phyloP scores from a whole-genome alignment of 768 basidiomycete species.

The Tricholoma flavovirens region DNA sequence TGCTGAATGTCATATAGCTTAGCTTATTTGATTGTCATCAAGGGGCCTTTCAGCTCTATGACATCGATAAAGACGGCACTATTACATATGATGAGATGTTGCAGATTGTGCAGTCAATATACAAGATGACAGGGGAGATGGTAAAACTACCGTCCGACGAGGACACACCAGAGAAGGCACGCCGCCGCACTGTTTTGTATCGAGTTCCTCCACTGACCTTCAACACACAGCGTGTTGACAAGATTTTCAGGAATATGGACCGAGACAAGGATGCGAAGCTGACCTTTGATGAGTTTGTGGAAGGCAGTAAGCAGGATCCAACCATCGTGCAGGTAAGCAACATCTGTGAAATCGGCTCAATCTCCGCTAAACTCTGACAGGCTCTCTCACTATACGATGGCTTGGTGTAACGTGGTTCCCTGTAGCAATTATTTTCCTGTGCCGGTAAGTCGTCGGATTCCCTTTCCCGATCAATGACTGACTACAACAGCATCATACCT shows the following conservation, averaged over 20 bases:
- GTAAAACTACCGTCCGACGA: constrained; percentile 97
- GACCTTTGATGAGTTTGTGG: constrained; percentile 96
- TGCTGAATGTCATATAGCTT: constrained; percentile 1
- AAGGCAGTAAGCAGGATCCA: constrained; percentile 97
- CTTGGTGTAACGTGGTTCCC: constrained; percentile 54
- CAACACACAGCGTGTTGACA: constrained; percentile 79
- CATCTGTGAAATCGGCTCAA: constrained; percentile 1
- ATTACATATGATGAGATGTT: constrained; percentile 99
- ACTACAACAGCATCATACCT: background rate
- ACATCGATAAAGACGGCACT: constrained; percentile 96
- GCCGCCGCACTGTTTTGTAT: constrained; percentile 6
- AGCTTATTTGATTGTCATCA: constrained; percentile 18
- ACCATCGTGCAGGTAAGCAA: constrained; percentile 90
- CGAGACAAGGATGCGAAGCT: constrained; percentile 88
- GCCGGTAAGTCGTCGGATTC: background rate
- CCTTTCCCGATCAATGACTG: background rate
- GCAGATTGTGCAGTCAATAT: constrained; percentile 95
- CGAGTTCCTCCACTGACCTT: constrained; percentile 8
- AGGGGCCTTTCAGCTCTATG: constrained; percentile 99
- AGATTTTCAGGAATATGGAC: constrained; percentile 98
- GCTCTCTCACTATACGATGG: constrained; percentile 95
- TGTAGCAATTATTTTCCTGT: background rate
- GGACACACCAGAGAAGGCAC: constrained; percentile 98
- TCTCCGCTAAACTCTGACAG: constrained; percentile 32
- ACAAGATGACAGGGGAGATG: constrained; percentile 99